Percentiles rank a stretch among this genome's conserved stretches.
Evolutionary conservation across 108 stramenopile genomes (phyloP).

Genomic region (Stephanodiscus minutulus): DNA sequence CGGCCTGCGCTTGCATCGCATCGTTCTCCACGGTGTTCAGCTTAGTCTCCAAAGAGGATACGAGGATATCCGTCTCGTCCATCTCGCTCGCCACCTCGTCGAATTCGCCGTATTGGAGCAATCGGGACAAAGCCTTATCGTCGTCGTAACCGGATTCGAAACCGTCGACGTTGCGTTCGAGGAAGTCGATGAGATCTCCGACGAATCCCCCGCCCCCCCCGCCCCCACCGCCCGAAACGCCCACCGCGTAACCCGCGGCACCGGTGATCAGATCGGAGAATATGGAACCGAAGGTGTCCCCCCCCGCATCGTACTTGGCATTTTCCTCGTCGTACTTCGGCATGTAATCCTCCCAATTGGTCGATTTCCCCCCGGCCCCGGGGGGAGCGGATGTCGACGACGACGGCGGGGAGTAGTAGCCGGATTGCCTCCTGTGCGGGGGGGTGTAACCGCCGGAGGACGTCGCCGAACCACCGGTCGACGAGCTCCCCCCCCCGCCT

Average conservation of each 20-base stretch:
- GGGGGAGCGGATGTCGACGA: constrained; percentile 42
- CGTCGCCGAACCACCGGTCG: constrained; percentile 17
- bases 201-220: constrained; percentile 56
- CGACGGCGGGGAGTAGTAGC: no score
- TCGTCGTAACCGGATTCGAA: constrained; percentile 51
- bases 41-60: constrained; percentile 69
- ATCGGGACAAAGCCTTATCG: constrained; percentile 55
- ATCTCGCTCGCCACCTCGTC: constrained; percentile 79
- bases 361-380: no score
- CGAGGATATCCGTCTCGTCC: constrained; percentile 78
- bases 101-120: constrained; percentile 61
- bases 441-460: constrained; percentile 46
- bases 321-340: constrained; percentile 70
- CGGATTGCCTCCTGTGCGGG: constrained; percentile 68
- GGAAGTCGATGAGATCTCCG: constrained; percentile 76
- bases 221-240: constrained; percentile 33
- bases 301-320: constrained; percentile 68
- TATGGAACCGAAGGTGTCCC: constrained; percentile 79
- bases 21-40: constrained; percentile 57
- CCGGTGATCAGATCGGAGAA: constrained; percentile 73
- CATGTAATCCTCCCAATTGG: constrained; percentile 84
- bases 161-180: constrained; percentile 76
- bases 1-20: constrained; percentile 52
- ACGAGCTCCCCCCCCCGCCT: no score
- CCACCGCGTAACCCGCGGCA: constrained; percentile 56